Conservation (phyloP, 148 eudicot species). For the Persicaria tinctoria region DNA sequence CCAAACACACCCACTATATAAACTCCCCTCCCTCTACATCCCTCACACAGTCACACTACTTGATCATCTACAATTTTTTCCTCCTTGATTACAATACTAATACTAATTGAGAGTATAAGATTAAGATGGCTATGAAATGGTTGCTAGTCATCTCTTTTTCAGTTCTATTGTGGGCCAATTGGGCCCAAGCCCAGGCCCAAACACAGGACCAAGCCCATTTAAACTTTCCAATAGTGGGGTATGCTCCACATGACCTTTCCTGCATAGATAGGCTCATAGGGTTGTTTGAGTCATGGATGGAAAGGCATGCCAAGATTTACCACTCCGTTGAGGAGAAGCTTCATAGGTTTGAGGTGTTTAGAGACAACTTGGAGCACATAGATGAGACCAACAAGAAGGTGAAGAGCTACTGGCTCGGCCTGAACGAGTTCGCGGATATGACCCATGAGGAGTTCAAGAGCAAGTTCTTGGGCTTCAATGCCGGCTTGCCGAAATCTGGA, state of each 20-base stretch:
- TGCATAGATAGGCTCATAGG: not conserved
- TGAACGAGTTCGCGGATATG: slow-evolving; percentile 50
- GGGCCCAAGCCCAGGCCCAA: slow-evolving; percentile 1
- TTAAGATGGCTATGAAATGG: not conserved
- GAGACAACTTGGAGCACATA: slow-evolving; percentile 43
- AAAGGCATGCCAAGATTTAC: slow-evolving; percentile 28
- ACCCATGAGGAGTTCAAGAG: slow-evolving; percentile 47
- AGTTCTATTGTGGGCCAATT: not conserved
- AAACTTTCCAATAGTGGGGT: slow-evolving; percentile 8
- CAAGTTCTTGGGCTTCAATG: slow-evolving; percentile 32
- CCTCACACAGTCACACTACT: not conserved
- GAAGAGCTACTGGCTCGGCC: slow-evolving; percentile 42
- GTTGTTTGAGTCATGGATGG: slow-evolving; percentile 27
- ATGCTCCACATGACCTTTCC: slow-evolving; percentile 6
- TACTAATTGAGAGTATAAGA: no score
- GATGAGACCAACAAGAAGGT: slow-evolving; percentile 33
- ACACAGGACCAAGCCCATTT: not conserved
- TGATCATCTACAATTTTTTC: not conserved
- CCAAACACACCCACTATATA: not conserved
- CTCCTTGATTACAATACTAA: not conserved
- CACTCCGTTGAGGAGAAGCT: slow-evolving; percentile 29
- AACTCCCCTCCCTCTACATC: not conserved
- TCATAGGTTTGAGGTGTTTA: slow-evolving; percentile 37
- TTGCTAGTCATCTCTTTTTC: not conserved
- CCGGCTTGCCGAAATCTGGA: slow-evolving; percentile 11